Evolutionary conservation across 768 basidiomycete genomes (phyloP).

Genomic region (Naematelia encephala): DNA sequence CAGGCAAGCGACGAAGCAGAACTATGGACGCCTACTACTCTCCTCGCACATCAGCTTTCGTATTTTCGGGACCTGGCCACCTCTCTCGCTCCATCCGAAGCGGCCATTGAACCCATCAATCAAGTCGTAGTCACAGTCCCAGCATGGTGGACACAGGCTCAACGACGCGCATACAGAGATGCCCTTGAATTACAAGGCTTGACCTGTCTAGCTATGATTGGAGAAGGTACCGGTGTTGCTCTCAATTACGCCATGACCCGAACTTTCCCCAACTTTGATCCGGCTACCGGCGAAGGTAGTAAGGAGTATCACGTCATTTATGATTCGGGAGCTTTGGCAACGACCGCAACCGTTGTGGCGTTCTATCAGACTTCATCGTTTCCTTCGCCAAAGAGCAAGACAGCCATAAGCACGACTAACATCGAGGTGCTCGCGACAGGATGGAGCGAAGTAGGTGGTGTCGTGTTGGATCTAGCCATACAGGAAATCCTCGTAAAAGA

Average conservation of each 20-base stretch:
- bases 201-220: constrained; percentile 74
- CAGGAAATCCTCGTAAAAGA: constrained; percentile 72
- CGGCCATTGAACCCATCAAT: constrained; percentile 64
- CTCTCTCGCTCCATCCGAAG: constrained; percentile 54
- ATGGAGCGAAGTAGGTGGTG: constrained; percentile 74
- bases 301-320: constrained; percentile 76
- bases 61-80: constrained; percentile 89
- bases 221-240: constrained; percentile 79
- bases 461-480: constrained; percentile 77
- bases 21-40: constrained; percentile 77
- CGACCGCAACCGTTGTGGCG: constrained; percentile 49
- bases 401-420: constrained; percentile 58
- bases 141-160: constrained; percentile 80
- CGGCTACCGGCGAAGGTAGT: constrained; percentile 53
- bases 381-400: constrained; percentile 49
- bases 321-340: constrained; percentile 76
- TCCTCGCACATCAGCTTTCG: constrained; percentile 87
- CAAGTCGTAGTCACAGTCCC: constrained; percentile 90
- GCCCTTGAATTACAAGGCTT: constrained; percentile 89
- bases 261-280: constrained; percentile 60
- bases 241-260: constrained; percentile 98
- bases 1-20: constrained; percentile 42
- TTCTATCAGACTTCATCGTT: constrained; percentile 46
- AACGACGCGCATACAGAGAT: constrained; percentile 86
- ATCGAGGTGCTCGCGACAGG: constrained; percentile 78